A percentile compares a stretch with the other conserved stretches of the same genome.
Evolutionary conservation across 352 stramenopile genomes (phyloP).

Genomic region (Phytopythium kandeliae): DNA sequence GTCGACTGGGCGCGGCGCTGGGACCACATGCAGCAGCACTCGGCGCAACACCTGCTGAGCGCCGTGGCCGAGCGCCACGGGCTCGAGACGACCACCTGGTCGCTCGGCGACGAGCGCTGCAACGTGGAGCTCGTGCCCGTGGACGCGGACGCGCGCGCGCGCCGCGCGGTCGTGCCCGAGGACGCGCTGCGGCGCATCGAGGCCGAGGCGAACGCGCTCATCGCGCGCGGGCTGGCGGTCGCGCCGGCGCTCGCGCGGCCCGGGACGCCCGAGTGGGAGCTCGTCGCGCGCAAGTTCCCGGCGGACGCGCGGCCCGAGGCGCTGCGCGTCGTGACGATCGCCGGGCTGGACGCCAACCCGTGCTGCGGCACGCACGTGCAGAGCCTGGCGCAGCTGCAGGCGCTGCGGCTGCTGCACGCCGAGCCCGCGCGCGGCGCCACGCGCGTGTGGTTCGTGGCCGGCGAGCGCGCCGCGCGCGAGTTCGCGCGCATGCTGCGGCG

Average conservation of each 20-base stretch:
- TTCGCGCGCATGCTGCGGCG: constrained; percentile 73
- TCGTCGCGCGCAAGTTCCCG: constrained; percentile 56
- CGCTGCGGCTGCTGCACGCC: constrained; percentile 66
- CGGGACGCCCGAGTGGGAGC: constrained; percentile 48
- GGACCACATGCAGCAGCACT: constrained; percentile 90
- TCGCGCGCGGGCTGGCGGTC: constrained; percentile 52
- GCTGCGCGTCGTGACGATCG: constrained; percentile 82
- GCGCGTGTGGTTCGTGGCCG: constrained; percentile 83
- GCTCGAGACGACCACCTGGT: constrained; percentile 80
- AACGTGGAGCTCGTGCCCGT: constrained; percentile 80
- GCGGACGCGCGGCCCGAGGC: constrained; percentile 46
- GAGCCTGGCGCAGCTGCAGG: constrained; percentile 61
- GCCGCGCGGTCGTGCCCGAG: constrained; percentile 31
- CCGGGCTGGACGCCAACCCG: constrained; percentile 78
- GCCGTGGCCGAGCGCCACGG: constrained; percentile 73
- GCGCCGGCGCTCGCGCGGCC: constrained; percentile 44
- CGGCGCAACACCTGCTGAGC: constrained; percentile 83
- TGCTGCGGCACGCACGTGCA: constrained; percentile 88
- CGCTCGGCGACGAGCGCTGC: constrained; percentile 52
- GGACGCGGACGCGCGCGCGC: background rate
- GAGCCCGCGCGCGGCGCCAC: constrained; percentile 60
- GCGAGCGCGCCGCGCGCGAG: constrained; percentile 69
- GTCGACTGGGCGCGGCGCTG: constrained; percentile 78
- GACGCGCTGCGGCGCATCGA: constrained; percentile 57
- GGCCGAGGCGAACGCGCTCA: constrained; percentile 66